Conservation (phyloP, 345 rosid genomes). For the Punica granatum region DNA sequence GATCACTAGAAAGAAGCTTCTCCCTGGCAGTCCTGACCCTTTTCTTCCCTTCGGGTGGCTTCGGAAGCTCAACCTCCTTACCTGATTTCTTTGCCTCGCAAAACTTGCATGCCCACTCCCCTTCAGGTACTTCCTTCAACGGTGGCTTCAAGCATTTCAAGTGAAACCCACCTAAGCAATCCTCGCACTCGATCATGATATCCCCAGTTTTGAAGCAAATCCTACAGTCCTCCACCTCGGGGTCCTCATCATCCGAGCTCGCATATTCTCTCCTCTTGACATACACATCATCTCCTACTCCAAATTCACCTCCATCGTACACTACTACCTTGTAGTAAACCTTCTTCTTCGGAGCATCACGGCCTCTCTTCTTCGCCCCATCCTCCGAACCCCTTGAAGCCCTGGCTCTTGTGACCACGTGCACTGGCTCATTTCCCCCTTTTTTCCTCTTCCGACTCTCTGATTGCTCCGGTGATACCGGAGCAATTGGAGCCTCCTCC, state of each 20-base stretch:
- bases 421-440: constrained; percentile 12
- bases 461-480: constrained; percentile 39
- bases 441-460: constrained; percentile 49
- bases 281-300: constrained; percentile 73
- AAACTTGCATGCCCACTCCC: constrained; percentile 80
- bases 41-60: constrained; percentile 59
- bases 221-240: constrained; percentile 72
- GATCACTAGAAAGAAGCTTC: constrained; percentile 77
- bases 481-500: constrained; percentile 31
- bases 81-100: constrained; percentile 57
- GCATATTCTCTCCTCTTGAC: constrained; percentile 77
- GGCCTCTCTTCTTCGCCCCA: constrained; percentile 21
- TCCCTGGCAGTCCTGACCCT: constrained; percentile 67
- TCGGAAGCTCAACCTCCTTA: constrained; percentile 35
- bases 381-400: constrained; percentile 9
- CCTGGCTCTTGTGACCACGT: constrained; percentile 5
- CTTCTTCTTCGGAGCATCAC: constrained; percentile 19
- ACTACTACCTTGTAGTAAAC: constrained; percentile 62
- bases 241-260: constrained; percentile 56
- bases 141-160: constrained; percentile 84
- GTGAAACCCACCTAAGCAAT: constrained; percentile 87
- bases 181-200: constrained; percentile 86
- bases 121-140: constrained; percentile 69
- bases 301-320: constrained; percentile 64
- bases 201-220: constrained; percentile 61